phyloP scores from a whole-genome alignment of 371 early-diverging fungal species.

The Blakeslea trispora region DNA sequence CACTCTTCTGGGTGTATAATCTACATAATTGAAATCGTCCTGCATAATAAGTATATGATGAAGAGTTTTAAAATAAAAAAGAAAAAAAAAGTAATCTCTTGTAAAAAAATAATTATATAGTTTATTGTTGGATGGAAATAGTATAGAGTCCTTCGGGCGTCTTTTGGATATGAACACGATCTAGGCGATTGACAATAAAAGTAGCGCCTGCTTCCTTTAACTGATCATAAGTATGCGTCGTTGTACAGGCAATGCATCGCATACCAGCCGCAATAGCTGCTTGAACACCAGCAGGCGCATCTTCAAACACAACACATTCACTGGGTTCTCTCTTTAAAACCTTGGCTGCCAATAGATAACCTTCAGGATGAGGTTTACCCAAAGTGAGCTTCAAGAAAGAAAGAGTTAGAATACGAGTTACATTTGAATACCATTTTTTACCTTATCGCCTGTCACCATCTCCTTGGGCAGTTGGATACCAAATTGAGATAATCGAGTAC shows the following conservation, averaged over 20 bases:
- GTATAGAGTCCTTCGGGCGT: too few relatives aligned
- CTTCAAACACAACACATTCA: constrained; percentile 73
- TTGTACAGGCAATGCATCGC: constrained; percentile 58
- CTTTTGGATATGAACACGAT: constrained; percentile 44
- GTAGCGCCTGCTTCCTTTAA: constrained; percentile 60
- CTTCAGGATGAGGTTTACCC: constrained; percentile 72
- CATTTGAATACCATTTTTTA: too few relatives aligned
- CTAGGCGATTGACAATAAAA: constrained; percentile 52
- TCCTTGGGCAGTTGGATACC: constrained; percentile 29
- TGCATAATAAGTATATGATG: constrained; percentile 18
- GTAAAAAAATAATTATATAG: too few relatives aligned
- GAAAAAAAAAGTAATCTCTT: neutral
- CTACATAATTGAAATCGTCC: constrained; percentile 28
- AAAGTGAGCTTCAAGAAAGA: constrained; percentile 44
- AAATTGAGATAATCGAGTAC: constrained; percentile 36
- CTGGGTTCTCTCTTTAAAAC: constrained; percentile 45
- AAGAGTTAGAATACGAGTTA: too few relatives aligned
- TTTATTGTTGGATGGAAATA: too few relatives aligned
- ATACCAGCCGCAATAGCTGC: constrained; percentile 64
- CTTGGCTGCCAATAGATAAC: constrained; percentile 56
- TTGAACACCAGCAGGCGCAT: constrained; percentile 64
- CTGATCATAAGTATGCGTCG: constrained; percentile 58
- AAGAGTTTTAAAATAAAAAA: neutral
- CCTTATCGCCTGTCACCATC: constrained; percentile 45
- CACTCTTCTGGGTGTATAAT: constrained; percentile 44